Percentiles rank a stretch among this genome's conserved stretches.
Conservation (phyloP, 192 early-diverging fungal genomes). For the Podila minutissima region DNA sequence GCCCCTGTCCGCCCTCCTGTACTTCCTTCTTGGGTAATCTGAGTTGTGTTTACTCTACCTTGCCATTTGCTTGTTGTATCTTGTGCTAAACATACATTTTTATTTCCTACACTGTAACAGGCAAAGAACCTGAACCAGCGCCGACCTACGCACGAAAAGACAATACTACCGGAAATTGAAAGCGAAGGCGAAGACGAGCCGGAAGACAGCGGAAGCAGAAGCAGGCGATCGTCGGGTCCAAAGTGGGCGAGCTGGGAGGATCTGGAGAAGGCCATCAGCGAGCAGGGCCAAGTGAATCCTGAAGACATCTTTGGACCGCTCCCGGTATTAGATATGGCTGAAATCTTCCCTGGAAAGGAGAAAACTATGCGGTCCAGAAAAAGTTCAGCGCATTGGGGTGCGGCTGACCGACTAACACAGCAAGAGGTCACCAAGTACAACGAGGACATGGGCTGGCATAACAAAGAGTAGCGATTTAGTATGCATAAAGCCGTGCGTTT, state of each 20-base stretch:
- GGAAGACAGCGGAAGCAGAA: background rate
- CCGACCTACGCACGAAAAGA: slow-evolving; percentile 2
- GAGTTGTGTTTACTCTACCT: background rate
- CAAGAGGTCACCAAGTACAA: slow-evolving; percentile 38
- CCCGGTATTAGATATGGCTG: slow-evolving; percentile 24
- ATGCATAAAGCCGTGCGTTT: background rate
- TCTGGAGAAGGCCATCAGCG: slow-evolving; percentile 15
- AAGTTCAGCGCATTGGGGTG: slow-evolving; percentile 39
- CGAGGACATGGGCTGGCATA: slow-evolving; percentile 37
- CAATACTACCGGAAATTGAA: slow-evolving; percentile 20
- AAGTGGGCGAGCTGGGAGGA: slow-evolving; percentile 28
- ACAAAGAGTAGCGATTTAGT: slow-evolving; percentile 5
- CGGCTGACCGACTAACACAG: slow-evolving; percentile 21
- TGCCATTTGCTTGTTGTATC: background rate
- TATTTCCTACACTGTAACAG: background rate
- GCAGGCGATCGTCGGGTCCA: background rate
- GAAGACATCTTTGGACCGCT: slow-evolving; percentile 37
- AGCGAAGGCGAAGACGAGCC: slow-evolving; percentile 17
- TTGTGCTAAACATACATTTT: background rate
- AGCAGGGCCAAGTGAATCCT: slow-evolving; percentile 24
- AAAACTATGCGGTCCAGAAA: slow-evolving; percentile 3
- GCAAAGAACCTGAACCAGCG: background rate
- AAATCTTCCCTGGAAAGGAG: slow-evolving; percentile 22
- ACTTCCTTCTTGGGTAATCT: slow-evolving; percentile 9
- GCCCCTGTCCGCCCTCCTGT: background rate